Percentiles rank a stretch among this genome's conserved stretches.
These are phyloP conservation scores for Xylaria nigripes DNA, from an alignment of 495 filamentous ascomycete genomes.

Conservation along the genomic window DNA sequence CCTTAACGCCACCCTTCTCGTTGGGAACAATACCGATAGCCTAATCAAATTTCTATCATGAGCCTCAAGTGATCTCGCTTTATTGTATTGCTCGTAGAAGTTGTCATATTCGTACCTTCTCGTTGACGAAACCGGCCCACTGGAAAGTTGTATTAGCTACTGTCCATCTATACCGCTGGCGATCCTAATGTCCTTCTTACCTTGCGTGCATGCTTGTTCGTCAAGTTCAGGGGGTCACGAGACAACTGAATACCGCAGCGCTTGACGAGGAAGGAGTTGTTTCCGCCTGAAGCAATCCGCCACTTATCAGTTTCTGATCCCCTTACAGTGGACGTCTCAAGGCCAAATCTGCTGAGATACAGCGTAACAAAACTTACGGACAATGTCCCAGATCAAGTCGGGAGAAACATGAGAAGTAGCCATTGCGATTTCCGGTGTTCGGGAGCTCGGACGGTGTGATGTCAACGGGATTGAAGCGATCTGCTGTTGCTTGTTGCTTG, in stretches of 20 bases:
- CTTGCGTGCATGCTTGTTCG: conserved; percentile 87
- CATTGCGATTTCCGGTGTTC: conserved; percentile 39
- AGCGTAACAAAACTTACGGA: conserved; percentile 53
- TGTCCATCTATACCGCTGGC: not conserved
- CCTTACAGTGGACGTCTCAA: not conserved
- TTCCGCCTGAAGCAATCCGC: conserved; percentile 47
- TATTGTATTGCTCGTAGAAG: not conserved
- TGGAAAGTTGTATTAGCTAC: conserved; percentile 34
- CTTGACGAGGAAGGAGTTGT: conserved; percentile 86
- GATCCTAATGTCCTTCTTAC: conserved; percentile 36
- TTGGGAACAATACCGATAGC: conserved; percentile 67
- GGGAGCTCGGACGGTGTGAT: conserved; percentile 18
- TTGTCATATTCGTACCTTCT: conserved; percentile 59
- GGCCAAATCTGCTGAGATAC: not conserved
- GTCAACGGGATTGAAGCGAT: conserved; percentile 22
- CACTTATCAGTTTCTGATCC: not conserved
- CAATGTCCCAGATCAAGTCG: conserved; percentile 86
- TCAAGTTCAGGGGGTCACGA: conserved; percentile 82
- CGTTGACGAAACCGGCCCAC: conserved; percentile 86
- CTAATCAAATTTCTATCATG: conserved; percentile 38
- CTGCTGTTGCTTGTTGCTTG: conserved; percentile 21
- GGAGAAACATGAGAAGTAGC: conserved; percentile 56
- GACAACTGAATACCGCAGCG: conserved; percentile 84
- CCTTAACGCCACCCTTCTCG: conserved; percentile 60
- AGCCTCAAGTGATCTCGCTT: conserved; percentile 14